Evolutionary conservation across 805 yeast species (phyloP).

Genomic region (Candida succiphila): DNA sequence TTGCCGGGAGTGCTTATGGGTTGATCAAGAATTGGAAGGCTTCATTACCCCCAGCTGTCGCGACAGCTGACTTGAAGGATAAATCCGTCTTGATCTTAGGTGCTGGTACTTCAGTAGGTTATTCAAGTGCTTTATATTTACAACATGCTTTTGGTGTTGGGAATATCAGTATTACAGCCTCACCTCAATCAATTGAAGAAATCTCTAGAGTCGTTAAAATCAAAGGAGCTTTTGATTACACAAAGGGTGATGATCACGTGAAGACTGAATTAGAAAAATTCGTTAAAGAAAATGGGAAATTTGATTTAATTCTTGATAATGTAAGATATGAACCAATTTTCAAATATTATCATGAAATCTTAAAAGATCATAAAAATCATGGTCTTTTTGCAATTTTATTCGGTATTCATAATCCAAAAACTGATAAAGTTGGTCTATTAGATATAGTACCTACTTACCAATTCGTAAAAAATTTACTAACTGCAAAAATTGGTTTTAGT

Average conservation of each 20-base stretch:
- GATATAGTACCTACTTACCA: constrained; percentile 16
- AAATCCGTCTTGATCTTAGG: constrained; percentile 56
- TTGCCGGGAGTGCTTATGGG: constrained; percentile 36
- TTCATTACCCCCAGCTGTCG: constrained; percentile 52
- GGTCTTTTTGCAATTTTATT: constrained; percentile 42
- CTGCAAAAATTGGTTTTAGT: constrained; percentile 9
- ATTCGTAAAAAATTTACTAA: constrained; percentile 5
- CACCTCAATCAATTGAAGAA: constrained; percentile 24
- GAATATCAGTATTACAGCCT: constrained; percentile 42
- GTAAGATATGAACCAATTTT: constrained; percentile 49
- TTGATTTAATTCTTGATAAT: constrained; percentile 56
- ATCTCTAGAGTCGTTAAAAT: not conserved
- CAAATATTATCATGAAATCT: constrained; percentile 26
- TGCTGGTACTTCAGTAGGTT: constrained; percentile 65
- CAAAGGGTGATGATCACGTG: constrained; percentile 26
- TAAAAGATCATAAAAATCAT: constrained; percentile 37
- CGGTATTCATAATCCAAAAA: constrained; percentile 43
- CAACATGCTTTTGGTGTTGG: constrained; percentile 35
- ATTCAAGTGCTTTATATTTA: constrained; percentile 44
- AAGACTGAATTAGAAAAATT: constrained; percentile 23
- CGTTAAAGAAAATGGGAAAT: constrained; percentile 30
- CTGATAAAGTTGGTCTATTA: constrained; percentile 13
- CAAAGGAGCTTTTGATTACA: constrained; percentile 59
- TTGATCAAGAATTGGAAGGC: too few relatives aligned
- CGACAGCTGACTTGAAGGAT: constrained; percentile 46